Evolutionary conservation across 345 rosid genomes (phyloP).

Genomic region (Fremontodendron californicum): DNA sequence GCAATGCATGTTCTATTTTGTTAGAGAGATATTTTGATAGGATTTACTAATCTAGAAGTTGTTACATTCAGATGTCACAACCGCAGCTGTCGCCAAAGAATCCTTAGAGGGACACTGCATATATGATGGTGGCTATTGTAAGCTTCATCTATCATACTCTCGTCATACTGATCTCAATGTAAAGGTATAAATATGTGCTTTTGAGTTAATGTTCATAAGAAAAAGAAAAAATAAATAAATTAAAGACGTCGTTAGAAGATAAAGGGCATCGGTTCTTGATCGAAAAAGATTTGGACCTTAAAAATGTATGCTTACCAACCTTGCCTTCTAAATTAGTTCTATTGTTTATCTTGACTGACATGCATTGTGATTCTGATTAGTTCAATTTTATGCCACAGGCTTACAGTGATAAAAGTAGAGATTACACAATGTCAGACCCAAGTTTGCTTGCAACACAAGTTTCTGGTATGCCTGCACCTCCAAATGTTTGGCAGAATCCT

Average conservation of each 20-base stretch:
- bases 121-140: slow-evolving; percentile 99
- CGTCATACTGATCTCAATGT: slow-evolving; percentile 99
- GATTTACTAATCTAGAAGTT: slow-evolving; percentile 15
- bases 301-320: slow-evolving; percentile 39
- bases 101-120: slow-evolving; percentile 98
- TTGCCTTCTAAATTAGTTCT: slow-evolving; percentile 4
- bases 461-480: slow-evolving; percentile 40
- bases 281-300: slow-evolving; percentile 31
- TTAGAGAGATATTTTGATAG: not conserved
- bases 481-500: slow-evolving; percentile 60
- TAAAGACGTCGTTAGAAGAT: slow-evolving; percentile 37
- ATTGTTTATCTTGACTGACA: not conserved
- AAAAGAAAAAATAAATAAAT: slow-evolving; percentile 25
- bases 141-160: slow-evolving; percentile 99
- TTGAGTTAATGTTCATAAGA: slow-evolving; percentile 54
- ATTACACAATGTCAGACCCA: slow-evolving; percentile 74
- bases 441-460: slow-evolving; percentile 43
- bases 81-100: slow-evolving; percentile 84
- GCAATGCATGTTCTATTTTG: not conserved
- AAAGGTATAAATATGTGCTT: slow-evolving; percentile 81
- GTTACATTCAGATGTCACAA: slow-evolving; percentile 54
- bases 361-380: not conserved
- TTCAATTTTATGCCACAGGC: slow-evolving; percentile 40
- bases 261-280: slow-evolving; percentile 35
- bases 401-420: slow-evolving; percentile 91